Conservation (phyloP, 202 grass and related monocot genomes). For the Saccharum hybrid region DNA sequence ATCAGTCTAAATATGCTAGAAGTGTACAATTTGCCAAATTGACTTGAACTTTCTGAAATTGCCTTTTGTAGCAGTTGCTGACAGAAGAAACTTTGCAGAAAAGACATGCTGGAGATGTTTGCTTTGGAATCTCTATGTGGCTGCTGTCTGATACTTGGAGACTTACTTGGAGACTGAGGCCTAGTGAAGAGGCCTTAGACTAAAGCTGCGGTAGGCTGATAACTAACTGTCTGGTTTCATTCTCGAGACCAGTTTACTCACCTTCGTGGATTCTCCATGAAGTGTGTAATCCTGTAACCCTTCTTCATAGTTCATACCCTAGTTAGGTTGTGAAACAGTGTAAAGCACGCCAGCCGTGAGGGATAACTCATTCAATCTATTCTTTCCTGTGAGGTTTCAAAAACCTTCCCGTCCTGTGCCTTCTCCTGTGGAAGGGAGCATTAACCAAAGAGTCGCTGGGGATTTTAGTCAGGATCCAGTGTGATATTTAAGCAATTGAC, state of each 20-base stretch:
- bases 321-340: slow-evolving; percentile 11
- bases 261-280: slow-evolving; percentile 36
- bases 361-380: slow-evolving; percentile 37
- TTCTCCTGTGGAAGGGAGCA: not conserved
- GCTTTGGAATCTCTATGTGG: slow-evolving; percentile 33
- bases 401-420: not conserved
- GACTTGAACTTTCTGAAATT: slow-evolving; percentile 29
- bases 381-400: slow-evolving; percentile 31
- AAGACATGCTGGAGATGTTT: slow-evolving; percentile 29
- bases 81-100: slow-evolving; percentile 42
- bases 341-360: slow-evolving; percentile 22
- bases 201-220: slow-evolving; percentile 19
- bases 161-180: not conserved
- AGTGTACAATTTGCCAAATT: slow-evolving; percentile 29
- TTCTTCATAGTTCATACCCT: slow-evolving; percentile 22
- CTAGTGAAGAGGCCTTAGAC: slow-evolving; percentile 28
- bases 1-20: slow-evolving; percentile 20
- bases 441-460: not conserved
- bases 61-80: slow-evolving; percentile 41
- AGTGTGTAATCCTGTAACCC: slow-evolving; percentile 26
- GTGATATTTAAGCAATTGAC: not conserved
- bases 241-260: slow-evolving; percentile 21
- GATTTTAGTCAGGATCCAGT: not conserved
- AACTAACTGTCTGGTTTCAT: slow-evolving; percentile 31
- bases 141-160: slow-evolving; percentile 32